A percentile compares a stretch with the other conserved stretches of the same genome.
phyloP scores from a whole-genome alignment of 2,329 filamentous ascomycete genomes.

The Hypocrella siamensis region DNA sequence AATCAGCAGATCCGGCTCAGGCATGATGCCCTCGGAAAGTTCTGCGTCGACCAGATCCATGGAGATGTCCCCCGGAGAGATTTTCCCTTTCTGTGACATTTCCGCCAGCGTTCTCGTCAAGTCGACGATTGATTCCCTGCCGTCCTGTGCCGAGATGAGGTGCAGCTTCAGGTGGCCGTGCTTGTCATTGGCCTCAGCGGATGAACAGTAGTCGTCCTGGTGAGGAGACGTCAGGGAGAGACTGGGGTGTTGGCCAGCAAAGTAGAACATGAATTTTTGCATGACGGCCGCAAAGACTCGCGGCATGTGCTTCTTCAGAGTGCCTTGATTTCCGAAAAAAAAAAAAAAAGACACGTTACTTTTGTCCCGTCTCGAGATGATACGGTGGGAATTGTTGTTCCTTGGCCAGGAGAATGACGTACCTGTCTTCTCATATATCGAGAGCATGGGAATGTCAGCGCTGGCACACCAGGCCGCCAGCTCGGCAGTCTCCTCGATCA shows the following conservation, averaged over 20 bases:
- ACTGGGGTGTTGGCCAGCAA: constrained; percentile 57
- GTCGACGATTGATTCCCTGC: constrained; percentile 85
- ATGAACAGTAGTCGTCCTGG: constrained; percentile 19
- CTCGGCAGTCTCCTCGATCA: constrained; percentile 85
- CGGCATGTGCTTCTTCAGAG: constrained; percentile 80
- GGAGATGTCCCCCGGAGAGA: constrained; percentile 68
- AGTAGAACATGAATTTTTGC: constrained; percentile 74
- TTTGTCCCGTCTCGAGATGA: no score
- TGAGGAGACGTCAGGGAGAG: constrained; percentile 41
- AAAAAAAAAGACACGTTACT: neutral
- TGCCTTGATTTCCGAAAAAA: constrained; percentile 35
- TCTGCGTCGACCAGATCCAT: constrained; percentile 80
- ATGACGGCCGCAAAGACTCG: constrained; percentile 66
- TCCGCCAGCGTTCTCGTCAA: constrained; percentile 86
- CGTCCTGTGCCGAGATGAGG: constrained; percentile 75
- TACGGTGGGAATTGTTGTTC: no score
- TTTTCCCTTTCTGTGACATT: constrained; percentile 83
- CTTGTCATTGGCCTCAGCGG: constrained; percentile 12
- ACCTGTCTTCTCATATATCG: constrained; percentile 88
- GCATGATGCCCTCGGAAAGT: constrained; percentile 62
- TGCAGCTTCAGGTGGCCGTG: constrained; percentile 42
- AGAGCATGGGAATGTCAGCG: constrained; percentile 73
- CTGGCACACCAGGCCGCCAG: constrained; percentile 86
- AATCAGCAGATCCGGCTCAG: constrained; percentile 79
- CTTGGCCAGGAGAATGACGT: no score